These are phyloP conservation scores for Paradendryphiella salina DNA, from an alignment of 2,329 filamentous ascomycete genomes.

Conservation along the genomic window DNA sequence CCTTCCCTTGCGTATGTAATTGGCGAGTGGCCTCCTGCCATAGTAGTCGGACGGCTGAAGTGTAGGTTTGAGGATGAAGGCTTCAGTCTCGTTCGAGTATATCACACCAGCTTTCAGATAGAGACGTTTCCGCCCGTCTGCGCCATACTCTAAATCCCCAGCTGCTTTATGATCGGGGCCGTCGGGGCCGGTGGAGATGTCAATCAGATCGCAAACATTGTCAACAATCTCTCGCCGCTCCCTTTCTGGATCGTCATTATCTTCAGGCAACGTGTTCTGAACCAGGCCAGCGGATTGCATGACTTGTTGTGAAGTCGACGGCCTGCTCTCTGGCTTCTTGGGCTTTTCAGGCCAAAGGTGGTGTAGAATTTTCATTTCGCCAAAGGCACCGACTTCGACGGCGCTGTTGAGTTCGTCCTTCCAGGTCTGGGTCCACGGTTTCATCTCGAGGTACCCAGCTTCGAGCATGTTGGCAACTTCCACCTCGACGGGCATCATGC, in stretches of 20 bases:
- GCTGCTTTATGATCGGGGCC: slow-evolving; percentile 55
- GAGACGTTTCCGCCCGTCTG: slow-evolving; percentile 56
- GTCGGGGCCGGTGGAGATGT: slow-evolving; percentile 51
- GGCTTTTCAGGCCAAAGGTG: slow-evolving; percentile 74
- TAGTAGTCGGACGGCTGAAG: slow-evolving; percentile 84
- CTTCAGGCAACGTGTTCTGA: slow-evolving; percentile 40
- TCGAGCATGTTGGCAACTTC: slow-evolving; percentile 89
- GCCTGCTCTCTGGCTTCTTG: slow-evolving; percentile 56
- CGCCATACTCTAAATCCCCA: slow-evolving; percentile 48
- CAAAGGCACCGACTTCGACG: slow-evolving; percentile 82
- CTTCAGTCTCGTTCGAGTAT: slow-evolving; percentile 75
- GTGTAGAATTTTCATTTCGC: slow-evolving; percentile 89
- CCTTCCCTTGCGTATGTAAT: slow-evolving; percentile 77
- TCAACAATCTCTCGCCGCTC: slow-evolving; percentile 51
- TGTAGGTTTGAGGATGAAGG: slow-evolving; percentile 84
- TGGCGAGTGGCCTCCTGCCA: slow-evolving; percentile 75
- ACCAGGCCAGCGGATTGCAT: slow-evolving; percentile 35
- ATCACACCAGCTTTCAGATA: slow-evolving; percentile 82
- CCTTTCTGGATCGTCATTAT: slow-evolving; percentile 49
- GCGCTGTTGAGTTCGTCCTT: slow-evolving; percentile 87
- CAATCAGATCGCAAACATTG: slow-evolving; percentile 53
- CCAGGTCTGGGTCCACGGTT: slow-evolving; percentile 91
- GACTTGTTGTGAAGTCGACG: slow-evolving; percentile 43
- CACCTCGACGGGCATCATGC: slow-evolving; percentile 86
- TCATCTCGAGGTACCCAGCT: slow-evolving; percentile 82